Percentiles rank a stretch among this genome's conserved stretches.
Conservation (phyloP, 2,329 filamentous ascomycete species). For the Ophidiomyces ophidiicola region DNA sequence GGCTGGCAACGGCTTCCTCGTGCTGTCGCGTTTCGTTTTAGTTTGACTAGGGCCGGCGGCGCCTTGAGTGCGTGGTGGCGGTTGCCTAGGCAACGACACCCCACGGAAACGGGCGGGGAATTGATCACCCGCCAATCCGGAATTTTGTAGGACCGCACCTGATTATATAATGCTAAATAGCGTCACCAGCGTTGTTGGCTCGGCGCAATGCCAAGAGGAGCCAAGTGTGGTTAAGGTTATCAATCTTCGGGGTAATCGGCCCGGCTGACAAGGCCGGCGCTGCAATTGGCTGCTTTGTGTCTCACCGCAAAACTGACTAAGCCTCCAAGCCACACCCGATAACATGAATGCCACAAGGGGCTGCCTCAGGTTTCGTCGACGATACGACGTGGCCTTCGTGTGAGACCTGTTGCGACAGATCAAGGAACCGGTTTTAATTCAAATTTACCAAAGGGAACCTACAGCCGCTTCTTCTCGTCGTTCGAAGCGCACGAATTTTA, state of each 20-base stretch:
- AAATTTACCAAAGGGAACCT: no score
- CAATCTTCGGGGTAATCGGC: no score
- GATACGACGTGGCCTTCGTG: no score
- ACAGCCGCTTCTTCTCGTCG: no score
- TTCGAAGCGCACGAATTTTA: no score
- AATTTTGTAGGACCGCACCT: background rate
- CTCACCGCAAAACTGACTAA: no score
- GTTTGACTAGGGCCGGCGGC: background rate
- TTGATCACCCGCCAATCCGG: background rate
- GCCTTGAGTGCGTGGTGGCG: background rate
- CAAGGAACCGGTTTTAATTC: no score
- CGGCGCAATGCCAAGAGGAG: background rate
- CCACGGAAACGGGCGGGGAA: background rate
- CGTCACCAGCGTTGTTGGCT: no score
- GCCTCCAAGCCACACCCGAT: no score
- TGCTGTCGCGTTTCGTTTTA: constrained; percentile 10
- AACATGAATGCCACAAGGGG: no score
- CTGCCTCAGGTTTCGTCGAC: no score
- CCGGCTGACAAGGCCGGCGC: background rate
- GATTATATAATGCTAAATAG: background rate
- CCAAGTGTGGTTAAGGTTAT: constrained; percentile 4
- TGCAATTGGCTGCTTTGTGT: background rate
- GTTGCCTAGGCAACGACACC: constrained; percentile 7
- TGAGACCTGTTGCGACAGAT: no score
- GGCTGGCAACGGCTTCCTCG: constrained; percentile 4